Base-by-base conservation (phyloP, 192 early-diverging fungal species). In the Rhizophagus prolifer region DNA sequence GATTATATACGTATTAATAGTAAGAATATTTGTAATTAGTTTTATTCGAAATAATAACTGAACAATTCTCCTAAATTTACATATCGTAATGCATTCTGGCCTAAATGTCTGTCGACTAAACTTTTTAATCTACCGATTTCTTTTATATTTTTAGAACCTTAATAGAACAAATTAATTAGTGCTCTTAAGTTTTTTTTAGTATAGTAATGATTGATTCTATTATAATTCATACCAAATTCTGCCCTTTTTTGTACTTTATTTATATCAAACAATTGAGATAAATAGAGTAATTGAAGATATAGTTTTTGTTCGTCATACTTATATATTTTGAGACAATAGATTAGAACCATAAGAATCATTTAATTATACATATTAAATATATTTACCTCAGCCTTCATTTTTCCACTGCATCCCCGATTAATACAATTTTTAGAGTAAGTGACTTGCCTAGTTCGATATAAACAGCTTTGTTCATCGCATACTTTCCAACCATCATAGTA, bases 381-480 rank as follows among this genome's bases (percentile, higher is more conserved):
- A 23, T 44, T 83, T 89, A 93, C 90, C 85, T 92, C 91, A 9
- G 81, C 80, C 13, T 60, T 62, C 85, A 96, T 85, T 2, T 62
- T 84, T 4, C 96, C 96, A 3, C 79, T 75, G 81, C 95, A 98
- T 23, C 87, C 86, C 0, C 85, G 80, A 12, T 83, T 76, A 8
- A 91, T 77, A 79, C 95, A 98, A 41, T 89, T 82, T 3, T 87
- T 80, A 0, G 91, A 94, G 28, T 88, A 84, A 16, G 88, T 86
- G 58, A 94, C 80, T 65, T 86, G 79, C 30, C 92, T 88, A 6
- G 95, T 93, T 9, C 81, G 70, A 36, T 89, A 86, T 4, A 70
- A 78, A 78, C 96, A 97, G 6, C 85, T 81, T 7, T 87, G 80
- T 65, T 97, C 94, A 72, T 96, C 94, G 84, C 97, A 99, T 34